Conservation (phyloP, 192 early-diverging fungal species). For the Mortierella antarctica region DNA sequence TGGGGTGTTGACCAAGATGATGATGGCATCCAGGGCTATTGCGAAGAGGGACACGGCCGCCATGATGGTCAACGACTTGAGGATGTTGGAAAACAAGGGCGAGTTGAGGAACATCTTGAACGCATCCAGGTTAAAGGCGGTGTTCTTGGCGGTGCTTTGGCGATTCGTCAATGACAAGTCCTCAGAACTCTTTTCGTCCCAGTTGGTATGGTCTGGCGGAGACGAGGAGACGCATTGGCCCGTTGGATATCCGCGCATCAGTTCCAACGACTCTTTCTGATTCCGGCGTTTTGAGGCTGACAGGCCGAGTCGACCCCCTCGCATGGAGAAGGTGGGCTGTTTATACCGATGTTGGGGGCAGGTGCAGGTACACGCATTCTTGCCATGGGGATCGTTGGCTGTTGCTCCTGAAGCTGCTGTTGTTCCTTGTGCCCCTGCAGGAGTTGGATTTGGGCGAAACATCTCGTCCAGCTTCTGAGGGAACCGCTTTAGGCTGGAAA, state of each 20-base stretch:
- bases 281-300: no score
- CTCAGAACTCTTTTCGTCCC: slow-evolving; percentile 49
- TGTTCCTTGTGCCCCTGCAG: neutral
- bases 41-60: slow-evolving; percentile 42
- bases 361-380: slow-evolving; percentile 27
- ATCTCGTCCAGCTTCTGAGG: slow-evolving; percentile 33
- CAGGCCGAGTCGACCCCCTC: no score
- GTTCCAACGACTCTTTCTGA: neutral
- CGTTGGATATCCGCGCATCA: neutral
- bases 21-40: slow-evolving; percentile 27
- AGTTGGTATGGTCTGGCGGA: slow-evolving; percentile 30
- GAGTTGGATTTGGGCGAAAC: slow-evolving; percentile 11
- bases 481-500: slow-evolving; percentile 7
- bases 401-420: neutral
- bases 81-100: slow-evolving; percentile 41
- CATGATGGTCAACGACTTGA: slow-evolving; percentile 36
- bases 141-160: slow-evolving; percentile 18
- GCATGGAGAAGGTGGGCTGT: no score
- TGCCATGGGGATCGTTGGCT: no score
- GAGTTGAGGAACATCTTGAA: slow-evolving; percentile 46
- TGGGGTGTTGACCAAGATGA: slow-evolving; percentile 20
- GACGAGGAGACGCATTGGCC: slow-evolving; percentile 8
- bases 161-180: neutral
- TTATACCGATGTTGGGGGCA: slow-evolving; percentile 19
- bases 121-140: slow-evolving; percentile 37